Conservation (phyloP, 2,329 filamentous ascomycete genomes). For the Pseudogymnoascus sp. region DNA sequence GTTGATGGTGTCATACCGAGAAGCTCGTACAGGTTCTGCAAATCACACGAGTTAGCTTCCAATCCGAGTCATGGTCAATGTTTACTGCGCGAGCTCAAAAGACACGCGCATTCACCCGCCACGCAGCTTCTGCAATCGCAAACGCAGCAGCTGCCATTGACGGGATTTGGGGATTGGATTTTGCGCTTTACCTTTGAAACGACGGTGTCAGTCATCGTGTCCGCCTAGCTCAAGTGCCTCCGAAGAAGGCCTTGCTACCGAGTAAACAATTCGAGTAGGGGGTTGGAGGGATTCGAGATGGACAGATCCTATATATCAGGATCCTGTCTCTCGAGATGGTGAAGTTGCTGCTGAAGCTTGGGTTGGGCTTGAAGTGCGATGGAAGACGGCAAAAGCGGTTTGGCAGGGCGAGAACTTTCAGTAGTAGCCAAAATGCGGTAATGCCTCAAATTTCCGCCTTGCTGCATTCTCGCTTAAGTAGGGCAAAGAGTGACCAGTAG, state of each 20-base stretch:
- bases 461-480: slow-evolving; percentile 7
- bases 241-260: slow-evolving; percentile 31
- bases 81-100: neutral
- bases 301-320: slow-evolving; percentile 29
- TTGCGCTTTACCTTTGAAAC: slow-evolving; percentile 28
- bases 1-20: slow-evolving; percentile 61
- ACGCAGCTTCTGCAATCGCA: neutral
- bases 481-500: neutral
- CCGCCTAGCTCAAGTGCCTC: slow-evolving; percentile 29
- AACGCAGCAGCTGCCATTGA: slow-evolving; percentile 14
- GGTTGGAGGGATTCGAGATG: slow-evolving; percentile 24
- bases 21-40: slow-evolving; percentile 93
- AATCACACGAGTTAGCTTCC: slow-evolving; percentile 11
- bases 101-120: neutral
- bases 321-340: slow-evolving; percentile 30
- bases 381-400: neutral
- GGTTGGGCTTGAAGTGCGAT: neutral
- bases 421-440: slow-evolving; percentile 6
- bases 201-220: slow-evolving; percentile 30
- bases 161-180: slow-evolving; percentile 8
- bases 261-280: slow-evolving; percentile 28
- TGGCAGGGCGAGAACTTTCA: neutral
- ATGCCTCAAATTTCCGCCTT: slow-evolving; percentile 1
- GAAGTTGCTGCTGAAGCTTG: slow-evolving; percentile 1
- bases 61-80: slow-evolving; percentile 2